A percentile compares a stretch with the other conserved stretches of the same genome.
Conservation (phyloP, 129 eudicot species). For the Gnaphalium uliginosum region DNA sequence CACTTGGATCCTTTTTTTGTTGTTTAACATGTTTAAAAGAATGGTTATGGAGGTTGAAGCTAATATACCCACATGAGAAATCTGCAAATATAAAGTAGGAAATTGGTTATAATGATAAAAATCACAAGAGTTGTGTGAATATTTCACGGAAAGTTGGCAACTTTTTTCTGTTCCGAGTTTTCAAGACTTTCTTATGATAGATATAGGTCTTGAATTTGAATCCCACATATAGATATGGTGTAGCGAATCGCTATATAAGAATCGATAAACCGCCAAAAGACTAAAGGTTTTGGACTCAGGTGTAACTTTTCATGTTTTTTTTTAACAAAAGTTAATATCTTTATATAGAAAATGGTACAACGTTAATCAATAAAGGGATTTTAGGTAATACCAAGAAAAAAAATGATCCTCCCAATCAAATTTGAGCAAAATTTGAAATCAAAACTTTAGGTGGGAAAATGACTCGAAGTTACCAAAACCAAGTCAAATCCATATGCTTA, state of each 20-base stretch:
- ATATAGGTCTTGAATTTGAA: not conserved
- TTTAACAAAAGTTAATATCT: not conserved
- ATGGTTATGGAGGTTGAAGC: conserved; percentile 12
- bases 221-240: not conserved
- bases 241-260: not conserved
- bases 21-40: not conserved
- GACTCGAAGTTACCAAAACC: not conserved
- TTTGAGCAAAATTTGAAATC: not conserved
- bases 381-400: conserved; percentile 26
- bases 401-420: not conserved
- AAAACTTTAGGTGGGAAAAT: conserved; percentile 9
- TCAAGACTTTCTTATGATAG: not conserved
- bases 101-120: conserved; percentile 4
- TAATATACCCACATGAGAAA: conserved; percentile 23
- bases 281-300: not conserved
- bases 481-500: conserved; percentile 3
- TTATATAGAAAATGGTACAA: conserved; percentile 1
- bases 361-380: not conserved
- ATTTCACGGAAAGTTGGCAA: not conserved
- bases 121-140: not conserved
- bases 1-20: conserved; percentile 11
- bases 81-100: conserved; percentile 23
- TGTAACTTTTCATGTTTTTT: not conserved
- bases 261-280: not conserved
- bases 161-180: not conserved